Percentiles rank a stretch among this genome's conserved stretches.
These are phyloP conservation scores for Dendrothele bispora DNA, from an alignment of 768 basidiomycete species.

Conservation along the genomic window DNA sequence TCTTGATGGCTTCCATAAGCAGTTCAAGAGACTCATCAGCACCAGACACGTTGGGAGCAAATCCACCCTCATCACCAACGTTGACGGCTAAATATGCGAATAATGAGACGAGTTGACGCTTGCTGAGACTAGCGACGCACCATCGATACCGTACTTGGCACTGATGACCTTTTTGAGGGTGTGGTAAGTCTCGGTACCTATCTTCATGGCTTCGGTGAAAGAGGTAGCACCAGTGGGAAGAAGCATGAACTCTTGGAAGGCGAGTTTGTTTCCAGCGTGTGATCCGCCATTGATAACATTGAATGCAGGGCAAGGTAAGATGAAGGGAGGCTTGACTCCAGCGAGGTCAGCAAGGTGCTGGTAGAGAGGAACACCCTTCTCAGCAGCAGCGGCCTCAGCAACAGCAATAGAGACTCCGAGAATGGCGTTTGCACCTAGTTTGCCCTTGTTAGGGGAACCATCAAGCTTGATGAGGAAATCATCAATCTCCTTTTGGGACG, in stretches of 20 bases:
- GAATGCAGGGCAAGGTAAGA: conserved; percentile 91
- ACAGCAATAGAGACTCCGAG: conserved; percentile 98
- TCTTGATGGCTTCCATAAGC: conserved; percentile 92
- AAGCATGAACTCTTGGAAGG: conserved; percentile 99
- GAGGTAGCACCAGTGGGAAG: conserved; percentile 88
- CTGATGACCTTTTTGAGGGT: conserved; percentile 98
- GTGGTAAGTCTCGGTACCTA: conserved; percentile 97
- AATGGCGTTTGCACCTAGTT: conserved; percentile 98
- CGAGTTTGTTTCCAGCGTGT: conserved; percentile 99
- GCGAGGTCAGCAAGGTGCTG: conserved; percentile 95
- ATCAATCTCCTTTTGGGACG: conserved; percentile 92
- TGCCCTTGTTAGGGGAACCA: conserved; percentile 97
- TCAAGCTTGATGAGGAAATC: conserved; percentile 98
- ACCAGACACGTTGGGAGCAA: conserved; percentile 96
- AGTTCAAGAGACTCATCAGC: conserved; percentile 98
- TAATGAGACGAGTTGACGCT: conserved; percentile 11
- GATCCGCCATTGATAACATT: conserved; percentile 99
- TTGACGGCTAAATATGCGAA: conserved; percentile 72
- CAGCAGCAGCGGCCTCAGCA: conserved; percentile 88
- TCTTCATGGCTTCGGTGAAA: conserved; percentile 98
- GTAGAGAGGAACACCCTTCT: conserved; percentile 95
- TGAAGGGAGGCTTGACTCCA: conserved; percentile 90
- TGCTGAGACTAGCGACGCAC: conserved; percentile 44
- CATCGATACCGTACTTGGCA: conserved; percentile 98
- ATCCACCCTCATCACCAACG: conserved; percentile 99